Evolutionary conservation across 257 asterid species (phyloP), one percentile per base, ranked within the genome.

Genomic region (Solanum dulcamara): DNA sequence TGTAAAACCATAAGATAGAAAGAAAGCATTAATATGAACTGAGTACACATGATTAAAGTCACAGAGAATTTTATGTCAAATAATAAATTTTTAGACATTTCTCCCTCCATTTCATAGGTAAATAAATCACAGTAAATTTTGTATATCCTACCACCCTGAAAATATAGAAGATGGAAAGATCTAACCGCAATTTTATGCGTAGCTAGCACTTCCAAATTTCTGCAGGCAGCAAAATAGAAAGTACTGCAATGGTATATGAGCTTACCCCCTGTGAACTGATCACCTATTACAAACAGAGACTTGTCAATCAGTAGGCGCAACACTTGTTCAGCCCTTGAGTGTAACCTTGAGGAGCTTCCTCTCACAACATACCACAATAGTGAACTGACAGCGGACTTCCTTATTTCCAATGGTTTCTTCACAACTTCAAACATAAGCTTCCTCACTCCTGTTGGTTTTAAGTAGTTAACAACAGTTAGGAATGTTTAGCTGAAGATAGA

Each of bases 351-450:
- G 46, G 97, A 83, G 15, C 93, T 88, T 81, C 92, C 93, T 87
- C 96, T 92, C 92, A 97, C 81, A 74, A 85, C 90, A 90, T 94
- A 90, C 87, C 92, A 91, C 68, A 96, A 83, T 84, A 96, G 89
- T 83, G 92, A 91, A 87, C 94, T 91, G 85, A 87, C 94, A 37
- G 94, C 94, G 51, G 92, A 93, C 87, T 89, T 93, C 89, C 94
- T 91, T 50, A 87, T 85, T 66, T 89, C 92, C 14, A 91, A 88
- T 88, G 97, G 94, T 80, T 92, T 91, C 89, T 91, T 92, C 55
- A 86, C 90, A 87, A 94, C 95, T 91, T 96, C 99, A 88, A 81
- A 64, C 92, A 94, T 91, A 80, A 95, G 92, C 84, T 89, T 88
- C 86, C 88, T 62, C 51, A 93, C 88, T 85, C 94, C 99, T 96